These are phyloP conservation scores for Heterobasidion parviporum DNA, from an alignment of 1,284 basidiomycete species.

Conservation along the genomic window DNA sequence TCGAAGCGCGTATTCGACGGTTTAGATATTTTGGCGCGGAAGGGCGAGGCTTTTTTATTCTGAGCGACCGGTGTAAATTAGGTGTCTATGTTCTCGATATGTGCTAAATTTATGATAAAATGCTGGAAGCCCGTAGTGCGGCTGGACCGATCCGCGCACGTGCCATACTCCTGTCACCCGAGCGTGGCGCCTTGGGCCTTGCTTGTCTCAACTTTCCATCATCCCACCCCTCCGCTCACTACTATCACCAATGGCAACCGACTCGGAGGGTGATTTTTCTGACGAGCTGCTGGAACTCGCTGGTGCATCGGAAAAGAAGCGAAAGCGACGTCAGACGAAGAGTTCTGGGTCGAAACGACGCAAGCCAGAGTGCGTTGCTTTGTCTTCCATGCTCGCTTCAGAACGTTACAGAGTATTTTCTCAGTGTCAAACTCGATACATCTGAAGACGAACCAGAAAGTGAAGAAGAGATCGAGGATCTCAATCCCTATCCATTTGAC, in stretches of 20 bases:
- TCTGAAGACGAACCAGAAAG: conserved; percentile 50
- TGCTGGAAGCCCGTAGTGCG: no score
- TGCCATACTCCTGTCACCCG: no score
- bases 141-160: no score
- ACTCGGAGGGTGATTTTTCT: conserved; percentile 60
- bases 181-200: background rate
- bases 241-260: conserved; percentile 41
- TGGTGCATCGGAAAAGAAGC: conserved; percentile 47
- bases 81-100: no score
- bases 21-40: no score
- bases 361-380: conserved; percentile 36
- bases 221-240: background rate
- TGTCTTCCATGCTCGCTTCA: conserved; percentile 6
- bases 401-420: conserved; percentile 16
- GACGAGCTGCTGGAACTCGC: conserved; percentile 64
- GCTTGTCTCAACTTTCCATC: background rate
- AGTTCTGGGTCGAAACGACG: conserved; percentile 33
- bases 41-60: no score
- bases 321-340: conserved; percentile 32
- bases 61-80: no score
- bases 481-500: conserved; percentile 84
- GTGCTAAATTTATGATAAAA: no score
- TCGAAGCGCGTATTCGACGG: no score
- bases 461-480: conserved; percentile 38
- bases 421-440: conserved; percentile 17